Percentiles rank a stretch among this genome's conserved stretches.
Conservation (phyloP, 495 filamentous ascomycete species). For the Daldinia caldariorum region DNA sequence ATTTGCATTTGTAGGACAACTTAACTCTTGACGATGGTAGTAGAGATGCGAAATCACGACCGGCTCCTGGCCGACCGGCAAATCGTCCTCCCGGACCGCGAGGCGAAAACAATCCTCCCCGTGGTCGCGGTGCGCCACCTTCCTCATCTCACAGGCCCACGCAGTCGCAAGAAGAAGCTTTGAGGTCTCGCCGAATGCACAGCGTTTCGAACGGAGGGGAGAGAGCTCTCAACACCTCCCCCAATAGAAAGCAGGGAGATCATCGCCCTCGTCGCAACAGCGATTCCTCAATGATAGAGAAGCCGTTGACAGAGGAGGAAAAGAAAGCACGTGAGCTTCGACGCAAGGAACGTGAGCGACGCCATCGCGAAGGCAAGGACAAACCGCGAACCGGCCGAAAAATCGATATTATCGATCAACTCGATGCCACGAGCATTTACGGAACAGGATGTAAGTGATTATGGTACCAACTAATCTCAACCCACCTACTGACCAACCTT, state of each 20-base stretch:
- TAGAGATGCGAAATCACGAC: constrained; percentile 41
- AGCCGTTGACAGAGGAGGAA: constrained; percentile 77
- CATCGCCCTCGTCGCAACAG: constrained; percentile 85
- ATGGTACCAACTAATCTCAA: background rate
- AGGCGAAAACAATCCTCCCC: constrained; percentile 63
- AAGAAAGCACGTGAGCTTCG: constrained; percentile 75
- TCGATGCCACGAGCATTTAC: constrained; percentile 97
- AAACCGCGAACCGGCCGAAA: constrained; percentile 67
- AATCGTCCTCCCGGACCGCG: constrained; percentile 55
- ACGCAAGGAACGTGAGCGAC: constrained; percentile 74
- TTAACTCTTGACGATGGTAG: constrained; percentile 59
- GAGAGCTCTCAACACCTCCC: constrained; percentile 49
- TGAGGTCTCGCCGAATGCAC: constrained; percentile 56
- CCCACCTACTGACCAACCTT: constrained; percentile 20
- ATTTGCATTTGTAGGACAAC: constrained; percentile 52
- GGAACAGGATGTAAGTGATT: constrained; percentile 84
- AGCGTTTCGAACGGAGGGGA: constrained; percentile 48
- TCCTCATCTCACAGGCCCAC: constrained; percentile 66
- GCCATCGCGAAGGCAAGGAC: constrained; percentile 67
- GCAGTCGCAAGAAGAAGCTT: constrained; percentile 70
- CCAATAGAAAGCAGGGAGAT: constrained; percentile 50
- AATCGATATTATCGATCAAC: constrained; percentile 94
- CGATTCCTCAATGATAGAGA: constrained; percentile 88
- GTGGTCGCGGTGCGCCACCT: constrained; percentile 52
- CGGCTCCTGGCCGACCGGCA: constrained; percentile 47